Evolutionary conservation across 495 filamentous ascomycete species (phyloP), one percentile per base, ranked within the genome.

Genomic region (Xylaria bambusicola): DNA sequence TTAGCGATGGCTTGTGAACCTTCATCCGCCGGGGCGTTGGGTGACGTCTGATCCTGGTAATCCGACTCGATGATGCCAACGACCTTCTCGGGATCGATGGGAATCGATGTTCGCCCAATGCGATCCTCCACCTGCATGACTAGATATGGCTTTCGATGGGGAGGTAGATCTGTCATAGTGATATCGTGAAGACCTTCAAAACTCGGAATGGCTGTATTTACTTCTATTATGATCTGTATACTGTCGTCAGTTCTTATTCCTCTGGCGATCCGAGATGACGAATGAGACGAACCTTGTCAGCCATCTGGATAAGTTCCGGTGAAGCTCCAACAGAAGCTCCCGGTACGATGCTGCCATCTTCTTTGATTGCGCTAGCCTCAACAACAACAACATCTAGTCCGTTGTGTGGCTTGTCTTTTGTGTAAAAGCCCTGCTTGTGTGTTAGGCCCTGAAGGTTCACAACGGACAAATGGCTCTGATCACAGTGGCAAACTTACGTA

Each of bases 161-260:
- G 92, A 3, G 92, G 92, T 1, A 92, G 80, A 55, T 94, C 88
- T 5, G 87, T 89, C 85, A 92, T 87, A 44, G 88, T 90, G 74
- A 96, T 96, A 66, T 96, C 92, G 78, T 96, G 92, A 29, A 96
- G 82, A 49, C 92, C 92, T 71, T 94, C 88, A 66, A 96, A 91
- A 31, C 84, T 91, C 6, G 92, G 92, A 38, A 88, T 83, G 5
- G 90, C 77, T 1, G 92, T 96, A 79, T 96, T 96, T 73, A 96
- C 90, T 76, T 96, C 92, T 63, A 96, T 90, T 66, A 96, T 91
- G 72, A 96, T 87, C 80, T 80, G 46, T 13, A 1, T 10, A 18
- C 13, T 49, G 18, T n/a, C 27, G 58, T 61, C 21, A 61, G 49
- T 29, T 46, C 13, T 1, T 8, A 24, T 33, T 20, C 35, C 21